Base-by-base conservation (phyloP, 2,329 filamentous ascomycete species). In the Fulvia fulva region DNA sequence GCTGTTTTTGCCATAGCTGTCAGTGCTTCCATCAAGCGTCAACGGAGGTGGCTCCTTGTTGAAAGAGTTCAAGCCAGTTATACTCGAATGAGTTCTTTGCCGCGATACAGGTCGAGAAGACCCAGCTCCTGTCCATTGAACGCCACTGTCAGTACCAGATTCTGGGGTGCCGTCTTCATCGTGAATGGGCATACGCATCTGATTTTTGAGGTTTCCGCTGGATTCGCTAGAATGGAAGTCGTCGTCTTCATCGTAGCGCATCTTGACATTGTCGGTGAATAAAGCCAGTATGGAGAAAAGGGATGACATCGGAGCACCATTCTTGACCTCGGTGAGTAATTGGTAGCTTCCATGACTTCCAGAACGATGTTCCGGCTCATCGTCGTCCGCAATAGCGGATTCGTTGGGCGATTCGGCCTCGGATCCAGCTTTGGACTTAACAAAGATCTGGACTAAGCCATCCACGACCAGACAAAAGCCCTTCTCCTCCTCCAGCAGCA, bases 391-490 rank as follows among this genome's bases (percentile, higher is more conserved):
- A 22, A 78, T 67, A 19, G 70, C 71, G 53, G 53, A 77, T 71
- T 70, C 77, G 58, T 65, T 71, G 57, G 77, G 77, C 25, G 75
- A 74, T 4, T 67, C 65, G n/a, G 60, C 41, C 47, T 78, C 77
- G 54, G 81, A 56, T 12, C 50, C 78, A 43, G 83, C 80, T 45
- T 87, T 86, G 1, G 93, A 97, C 73, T 97, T 97, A 73, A 99
- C 94, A 72, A 97, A 99, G 55, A 99, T 97, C 73, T 99, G 91
- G 0, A 99, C 92, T 26, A 96, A 76, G 1, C 94, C 94, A 75
- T 99, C 94, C 2, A 99, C 95, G 5, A 99, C 94, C 57, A 99
- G 82, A 72, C 94, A 99, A 69, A 99, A 99, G 0, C 94, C 94
- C 69, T 99, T 96, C 70, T 99, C 94, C 72, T 99, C 94, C 75